Evolutionary conservation across 805 yeast genomes (phyloP).

Genomic region (Candida alai): DNA sequence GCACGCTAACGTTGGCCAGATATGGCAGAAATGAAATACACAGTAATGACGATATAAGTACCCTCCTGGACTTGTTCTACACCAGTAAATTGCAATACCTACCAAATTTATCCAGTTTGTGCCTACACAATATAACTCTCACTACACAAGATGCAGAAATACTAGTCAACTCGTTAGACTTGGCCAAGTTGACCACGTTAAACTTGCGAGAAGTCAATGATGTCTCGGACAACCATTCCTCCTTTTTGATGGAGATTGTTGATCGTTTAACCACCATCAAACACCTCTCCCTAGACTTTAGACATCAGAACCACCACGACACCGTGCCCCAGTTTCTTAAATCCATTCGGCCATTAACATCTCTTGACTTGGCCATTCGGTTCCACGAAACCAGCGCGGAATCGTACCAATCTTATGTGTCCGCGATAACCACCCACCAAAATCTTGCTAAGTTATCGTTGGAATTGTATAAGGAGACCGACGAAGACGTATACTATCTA

Average conservation of each 20-base stretch:
- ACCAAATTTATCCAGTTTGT: conserved; percentile 16
- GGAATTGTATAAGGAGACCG: conserved; percentile 35
- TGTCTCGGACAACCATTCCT: conserved; percentile 7
- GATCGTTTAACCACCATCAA: conserved; percentile 23
- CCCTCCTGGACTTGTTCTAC: conserved; percentile 12
- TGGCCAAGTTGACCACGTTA: conserved; percentile 21
- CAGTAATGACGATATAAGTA: too few species aligned
- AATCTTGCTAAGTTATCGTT: conserved; percentile 31
- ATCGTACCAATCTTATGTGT: background rate
- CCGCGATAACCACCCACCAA: background rate
- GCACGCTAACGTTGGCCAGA: background rate
- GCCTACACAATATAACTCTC: conserved; percentile 22
- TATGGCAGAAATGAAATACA: conserved; percentile 5
- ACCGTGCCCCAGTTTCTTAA: background rate
- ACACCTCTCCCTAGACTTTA: conserved; percentile 34
- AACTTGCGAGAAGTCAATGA: conserved; percentile 36
- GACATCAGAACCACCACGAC: conserved; percentile 20
- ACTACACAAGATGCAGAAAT: conserved; percentile 18
- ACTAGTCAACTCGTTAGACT: conserved; percentile 16
- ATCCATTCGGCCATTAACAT: conserved; percentile 14
- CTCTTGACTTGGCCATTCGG: conserved; percentile 40
- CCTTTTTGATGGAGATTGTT: conserved; percentile 19
- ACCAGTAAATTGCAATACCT: conserved; percentile 13
- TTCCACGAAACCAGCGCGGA: conserved; percentile 29
- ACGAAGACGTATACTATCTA: conserved; percentile 1